Evolutionary conservation across 1,284 basidiomycete species (phyloP).

Genomic region (Trametes sp.): DNA sequence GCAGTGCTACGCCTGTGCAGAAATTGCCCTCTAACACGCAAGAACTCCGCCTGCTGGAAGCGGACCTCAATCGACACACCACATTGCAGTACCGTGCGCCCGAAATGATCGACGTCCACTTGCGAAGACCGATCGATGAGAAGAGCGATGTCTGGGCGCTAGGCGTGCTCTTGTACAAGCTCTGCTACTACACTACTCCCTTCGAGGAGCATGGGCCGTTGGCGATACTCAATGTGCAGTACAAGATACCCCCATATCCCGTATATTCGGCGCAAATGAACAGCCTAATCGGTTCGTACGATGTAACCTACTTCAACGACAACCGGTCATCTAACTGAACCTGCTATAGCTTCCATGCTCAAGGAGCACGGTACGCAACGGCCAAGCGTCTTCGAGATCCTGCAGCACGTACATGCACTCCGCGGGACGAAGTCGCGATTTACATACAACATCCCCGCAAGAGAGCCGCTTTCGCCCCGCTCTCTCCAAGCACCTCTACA

Average conservation of each 20-base stretch:
- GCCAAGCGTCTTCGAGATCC: slow-evolving; percentile 83
- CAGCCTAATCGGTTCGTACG: slow-evolving; percentile 79
- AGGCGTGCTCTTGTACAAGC: slow-evolving; percentile 81
- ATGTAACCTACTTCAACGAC: slow-evolving; percentile 15
- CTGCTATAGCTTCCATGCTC: slow-evolving; percentile 78
- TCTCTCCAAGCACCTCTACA: slow-evolving; percentile 36
- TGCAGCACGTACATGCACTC: slow-evolving; percentile 79
- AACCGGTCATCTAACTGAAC: neutral
- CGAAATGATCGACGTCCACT: slow-evolving; percentile 96
- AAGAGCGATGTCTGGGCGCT: slow-evolving; percentile 89
- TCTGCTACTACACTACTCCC: slow-evolving; percentile 98
- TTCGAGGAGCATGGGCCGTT: slow-evolving; percentile 97
- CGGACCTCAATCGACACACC: slow-evolving; percentile 93
- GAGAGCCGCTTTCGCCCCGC: slow-evolving; percentile 50
- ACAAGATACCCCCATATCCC: slow-evolving; percentile 92
- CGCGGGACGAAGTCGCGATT: slow-evolving; percentile 85
- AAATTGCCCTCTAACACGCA: slow-evolving; percentile 77
- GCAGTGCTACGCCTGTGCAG: slow-evolving; percentile 85
- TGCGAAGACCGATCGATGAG: slow-evolving; percentile 86
- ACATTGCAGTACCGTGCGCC: slow-evolving; percentile 97
- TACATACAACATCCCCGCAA: slow-evolving; percentile 64
- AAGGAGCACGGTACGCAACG: slow-evolving; percentile 86
- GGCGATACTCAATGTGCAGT: slow-evolving; percentile 97
- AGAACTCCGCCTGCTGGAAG: slow-evolving; percentile 88
- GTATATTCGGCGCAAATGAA: slow-evolving; percentile 91